Percentiles rank a stretch among this genome's conserved stretches.
Conservation (phyloP, 345 rosid genomes). For the Salix exigua region DNA sequence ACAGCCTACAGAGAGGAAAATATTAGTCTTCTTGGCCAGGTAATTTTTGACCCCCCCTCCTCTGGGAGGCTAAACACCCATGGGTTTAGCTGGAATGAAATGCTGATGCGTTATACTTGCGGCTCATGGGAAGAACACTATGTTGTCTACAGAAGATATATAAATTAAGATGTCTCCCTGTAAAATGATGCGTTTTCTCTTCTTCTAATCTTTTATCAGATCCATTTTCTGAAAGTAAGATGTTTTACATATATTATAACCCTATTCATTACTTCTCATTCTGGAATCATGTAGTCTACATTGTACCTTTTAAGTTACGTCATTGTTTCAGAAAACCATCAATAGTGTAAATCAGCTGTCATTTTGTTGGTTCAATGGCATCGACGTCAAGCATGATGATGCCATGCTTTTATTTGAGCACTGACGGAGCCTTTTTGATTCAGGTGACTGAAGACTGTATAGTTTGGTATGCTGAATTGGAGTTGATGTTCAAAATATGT, state of each 20-base stretch:
- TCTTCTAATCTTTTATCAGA: no score
- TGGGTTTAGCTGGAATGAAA: not conserved
- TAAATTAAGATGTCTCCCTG: no score
- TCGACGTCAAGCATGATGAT: not conserved
- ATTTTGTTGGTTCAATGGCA: not conserved
- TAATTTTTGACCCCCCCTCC: not conserved
- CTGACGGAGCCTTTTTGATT: not conserved
- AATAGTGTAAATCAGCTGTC: not conserved
- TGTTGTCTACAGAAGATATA: no score
- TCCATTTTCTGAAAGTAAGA: not conserved
- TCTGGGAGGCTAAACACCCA: not conserved
- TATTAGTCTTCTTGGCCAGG: not conserved
- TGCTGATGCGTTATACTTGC: not conserved
- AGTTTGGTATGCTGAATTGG: not conserved
- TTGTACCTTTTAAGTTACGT: not conserved
- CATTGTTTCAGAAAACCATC: not conserved
- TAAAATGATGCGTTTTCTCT: no score
- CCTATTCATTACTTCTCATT: not conserved
- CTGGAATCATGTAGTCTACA: not conserved
- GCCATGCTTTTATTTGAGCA: not conserved
- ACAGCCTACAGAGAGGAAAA: not conserved
- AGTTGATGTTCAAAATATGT: not conserved
- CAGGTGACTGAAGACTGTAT: conserved; percentile 2
- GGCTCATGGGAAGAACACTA: no score
- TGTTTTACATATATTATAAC: not conserved